phyloP scores from a whole-genome alignment of 83 land plant species.

The Picea mariana region DNA sequence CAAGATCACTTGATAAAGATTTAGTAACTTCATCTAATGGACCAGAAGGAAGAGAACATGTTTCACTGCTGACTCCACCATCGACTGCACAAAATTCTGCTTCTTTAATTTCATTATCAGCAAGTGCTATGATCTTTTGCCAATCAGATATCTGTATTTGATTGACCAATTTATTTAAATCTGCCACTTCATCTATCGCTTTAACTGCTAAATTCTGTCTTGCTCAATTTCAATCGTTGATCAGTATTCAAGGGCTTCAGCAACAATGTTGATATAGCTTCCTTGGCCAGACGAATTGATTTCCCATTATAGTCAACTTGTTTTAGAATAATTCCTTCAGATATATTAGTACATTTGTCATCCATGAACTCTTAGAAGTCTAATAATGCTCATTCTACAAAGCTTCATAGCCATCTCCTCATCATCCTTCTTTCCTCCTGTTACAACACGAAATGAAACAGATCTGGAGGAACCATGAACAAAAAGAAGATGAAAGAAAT shows the following conservation, averaged over 20 bases:
- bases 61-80: conserved; percentile 3
- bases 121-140: not conserved
- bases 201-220: no score
- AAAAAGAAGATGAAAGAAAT: no score
- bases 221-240: conserved; percentile 36
- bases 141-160: not conserved
- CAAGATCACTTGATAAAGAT: conserved; percentile 19
- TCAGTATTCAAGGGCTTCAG: conserved; percentile 33
- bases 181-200: no score
- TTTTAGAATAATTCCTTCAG: conserved; percentile 30
- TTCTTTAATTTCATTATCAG: conserved; percentile 13
- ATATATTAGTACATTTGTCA: conserved; percentile 37
- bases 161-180: no score
- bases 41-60: not conserved
- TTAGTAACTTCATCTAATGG: conserved; percentile 17
- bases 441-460: no score
- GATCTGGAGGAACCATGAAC: no score
- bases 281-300: conserved; percentile 31
- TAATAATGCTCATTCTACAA: conserved; percentile 36
- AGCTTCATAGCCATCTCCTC: conserved; percentile 42
- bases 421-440: conserved; percentile 37
- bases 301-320: conserved; percentile 40
- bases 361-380: conserved; percentile 34
- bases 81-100: not conserved
- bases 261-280: conserved; percentile 31